These are phyloP conservation scores for Seminavis robusta DNA, from an alignment of 108 stramenopile genomes.

Conservation along the genomic window DNA sequence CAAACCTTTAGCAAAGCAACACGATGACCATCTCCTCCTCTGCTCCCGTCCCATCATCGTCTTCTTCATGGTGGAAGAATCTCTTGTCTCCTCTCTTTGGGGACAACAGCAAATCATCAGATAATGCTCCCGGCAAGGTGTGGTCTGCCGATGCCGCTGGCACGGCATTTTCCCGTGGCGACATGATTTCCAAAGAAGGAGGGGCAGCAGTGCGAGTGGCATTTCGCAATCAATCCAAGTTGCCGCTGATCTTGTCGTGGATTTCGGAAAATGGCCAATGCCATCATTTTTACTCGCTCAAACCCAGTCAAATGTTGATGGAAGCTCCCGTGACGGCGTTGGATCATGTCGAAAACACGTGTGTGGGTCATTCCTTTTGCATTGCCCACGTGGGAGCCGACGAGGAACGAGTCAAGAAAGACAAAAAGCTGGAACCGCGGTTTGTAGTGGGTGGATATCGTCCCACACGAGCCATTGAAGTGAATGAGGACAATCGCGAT, in stretches of 20 bases:
- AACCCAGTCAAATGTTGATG: too few species aligned
- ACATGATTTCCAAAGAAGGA: not conserved
- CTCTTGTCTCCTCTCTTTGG: too few species aligned
- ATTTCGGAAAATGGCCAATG: slow-evolving; percentile 25
- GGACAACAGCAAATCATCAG: too few species aligned
- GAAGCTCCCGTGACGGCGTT: too few species aligned
- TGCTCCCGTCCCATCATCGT: too few species aligned
- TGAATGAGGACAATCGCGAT: slow-evolving; percentile 1
- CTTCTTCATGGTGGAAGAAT: too few species aligned
- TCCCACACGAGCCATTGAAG: slow-evolving; percentile 4
- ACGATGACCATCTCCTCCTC: too few species aligned
- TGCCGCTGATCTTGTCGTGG: slow-evolving; percentile 43
- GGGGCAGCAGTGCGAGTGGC: slow-evolving; percentile 10
- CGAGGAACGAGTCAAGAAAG: slow-evolving; percentile 12
- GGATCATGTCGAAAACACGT: slow-evolving; percentile 65
- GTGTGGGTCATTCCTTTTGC: slow-evolving; percentile 71
- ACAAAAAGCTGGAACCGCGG: not conserved
- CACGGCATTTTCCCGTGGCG: not conserved
- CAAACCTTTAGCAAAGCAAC: too few species aligned
- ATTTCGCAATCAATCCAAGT: slow-evolving; percentile 31
- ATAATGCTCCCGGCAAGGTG: not conserved
- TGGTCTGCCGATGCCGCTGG: not conserved
- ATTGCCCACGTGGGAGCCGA: slow-evolving; percentile 27
- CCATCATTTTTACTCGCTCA: slow-evolving; percentile 39
- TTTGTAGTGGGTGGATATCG: slow-evolving; percentile 26